Base-by-base conservation (phyloP, 2,329 filamentous ascomycete genomes). In the Akanthomyces muscarius region DNA sequence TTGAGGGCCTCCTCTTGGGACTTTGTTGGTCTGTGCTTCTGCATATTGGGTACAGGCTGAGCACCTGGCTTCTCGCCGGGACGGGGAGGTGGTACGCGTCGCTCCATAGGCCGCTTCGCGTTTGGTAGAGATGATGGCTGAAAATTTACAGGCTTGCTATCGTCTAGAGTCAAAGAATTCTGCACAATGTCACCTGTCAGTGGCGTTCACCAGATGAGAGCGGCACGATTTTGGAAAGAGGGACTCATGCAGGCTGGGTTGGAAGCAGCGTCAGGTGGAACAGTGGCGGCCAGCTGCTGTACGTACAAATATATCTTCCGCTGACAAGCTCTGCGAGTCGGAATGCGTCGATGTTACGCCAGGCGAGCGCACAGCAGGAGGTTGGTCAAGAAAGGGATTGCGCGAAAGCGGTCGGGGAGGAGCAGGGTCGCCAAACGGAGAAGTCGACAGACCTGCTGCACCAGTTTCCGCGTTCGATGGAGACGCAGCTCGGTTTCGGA, bases 301-400 rank as follows among this genome's bases (percentile, higher is more conserved):
- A 89, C 90, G 74, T 88, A 92, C 90, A 79, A 92, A 92, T 65
- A 92, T 83, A 66, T 92, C 88, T 68, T 89, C 87, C 55, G 87
- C 85, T 63, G 86, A 71, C 78, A 85, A 66, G 69, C 78, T 77
- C 63, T 77, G 76, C 25, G 74, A 71, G 58, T 80, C 79, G 57
- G 79, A 78, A 63, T 77, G 69, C 62, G 77, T 75, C 55, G 83
- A 75, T 83, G 86, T 84, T 64, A 76, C 78, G 65, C 80, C 78
- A 23, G 79, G 74, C 38, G 80, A 78, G 67, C 73, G 77, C 54
- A 78, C 63, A 63, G 74, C 71, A 68, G 69, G 69, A 66, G 79
- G 78, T 64, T 81, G 79, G 69, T 89, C 89, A 66, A 92, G 82
- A 72, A 93, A 93, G 42, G 90, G 90, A 69, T 93, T 93, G 74